phyloP scores from a whole-genome alignment of 202 grass and related monocot species.

The Cymbopogon flexuosus region DNA sequence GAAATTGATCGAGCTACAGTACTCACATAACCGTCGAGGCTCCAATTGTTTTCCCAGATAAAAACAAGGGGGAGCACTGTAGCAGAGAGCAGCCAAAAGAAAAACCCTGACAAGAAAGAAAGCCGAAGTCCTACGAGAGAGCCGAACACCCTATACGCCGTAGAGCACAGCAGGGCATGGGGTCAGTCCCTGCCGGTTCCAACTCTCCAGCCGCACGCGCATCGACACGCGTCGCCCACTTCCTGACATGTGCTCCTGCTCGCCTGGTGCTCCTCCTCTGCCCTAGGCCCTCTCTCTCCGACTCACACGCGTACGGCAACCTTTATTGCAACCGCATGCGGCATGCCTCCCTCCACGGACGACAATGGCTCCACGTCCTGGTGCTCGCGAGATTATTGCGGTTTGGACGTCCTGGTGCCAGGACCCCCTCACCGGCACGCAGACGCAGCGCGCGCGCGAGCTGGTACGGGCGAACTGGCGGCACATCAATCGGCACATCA shows the following conservation, averaged over 20 bases:
- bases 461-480: slow-evolving; percentile 26
- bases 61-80: neutral
- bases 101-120: slow-evolving; percentile 10
- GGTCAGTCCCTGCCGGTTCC: neutral
- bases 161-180: neutral
- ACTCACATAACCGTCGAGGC: neutral
- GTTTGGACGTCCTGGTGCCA: neutral
- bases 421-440: neutral
- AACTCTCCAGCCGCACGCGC: neutral
- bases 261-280: neutral
- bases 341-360: neutral
- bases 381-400: neutral
- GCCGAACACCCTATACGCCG: neutral
- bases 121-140: slow-evolving; percentile 24
- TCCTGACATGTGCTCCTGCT: slow-evolving; percentile 14
- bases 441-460: neutral
- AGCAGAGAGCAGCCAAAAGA: slow-evolving; percentile 14
- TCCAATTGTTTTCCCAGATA: slow-evolving; percentile 4
- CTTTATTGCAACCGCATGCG: neutral
- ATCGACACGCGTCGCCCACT: slow-evolving; percentile 37
- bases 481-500: slow-evolving; percentile 33
- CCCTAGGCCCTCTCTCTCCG: neutral
- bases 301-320: neutral
- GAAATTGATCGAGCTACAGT: neutral
- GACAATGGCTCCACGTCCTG: neutral